Conservation (phyloP, 1,284 basidiomycete species). For the Gomphus bonarii region DNA sequence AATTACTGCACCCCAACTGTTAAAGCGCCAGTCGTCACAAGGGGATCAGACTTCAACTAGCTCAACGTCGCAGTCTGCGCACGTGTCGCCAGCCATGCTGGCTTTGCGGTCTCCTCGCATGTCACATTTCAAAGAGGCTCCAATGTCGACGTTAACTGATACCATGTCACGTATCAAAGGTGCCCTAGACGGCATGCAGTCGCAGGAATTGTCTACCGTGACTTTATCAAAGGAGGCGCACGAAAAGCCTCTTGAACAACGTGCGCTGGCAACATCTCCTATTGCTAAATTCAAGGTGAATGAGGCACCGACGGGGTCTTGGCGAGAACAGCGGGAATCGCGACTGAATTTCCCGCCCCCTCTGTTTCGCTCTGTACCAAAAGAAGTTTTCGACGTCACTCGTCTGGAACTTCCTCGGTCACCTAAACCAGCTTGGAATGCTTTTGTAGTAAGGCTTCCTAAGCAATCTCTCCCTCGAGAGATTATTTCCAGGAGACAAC, state of each 20-base stretch:
- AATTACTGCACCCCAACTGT: background rate
- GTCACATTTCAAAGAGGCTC: slow-evolving; percentile 37
- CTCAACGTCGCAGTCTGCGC: slow-evolving; percentile 1
- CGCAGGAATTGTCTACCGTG: slow-evolving; percentile 21
- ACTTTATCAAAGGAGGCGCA: slow-evolving; percentile 14
- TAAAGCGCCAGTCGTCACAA: background rate
- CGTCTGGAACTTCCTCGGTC: slow-evolving; percentile 41
- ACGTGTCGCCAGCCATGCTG: slow-evolving; percentile 4
- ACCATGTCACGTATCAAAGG: slow-evolving; percentile 85
- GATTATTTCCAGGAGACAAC: slow-evolving; percentile 36
- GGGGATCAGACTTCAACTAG: background rate
- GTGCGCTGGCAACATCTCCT: background rate
- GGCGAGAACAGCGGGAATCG: background rate
- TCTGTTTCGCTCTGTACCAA: background rate
- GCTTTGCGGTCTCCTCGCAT: slow-evolving; percentile 17
- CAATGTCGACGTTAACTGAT: slow-evolving; percentile 72
- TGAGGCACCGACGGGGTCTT: background rate
- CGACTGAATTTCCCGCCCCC: slow-evolving; percentile 8
- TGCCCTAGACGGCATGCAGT: slow-evolving; percentile 65
- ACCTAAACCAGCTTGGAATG: slow-evolving; percentile 43
- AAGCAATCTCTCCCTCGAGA: slow-evolving; percentile 30
- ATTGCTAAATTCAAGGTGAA: background rate
- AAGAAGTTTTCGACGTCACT: slow-evolving; percentile 40
- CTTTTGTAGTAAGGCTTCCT: slow-evolving; percentile 50
- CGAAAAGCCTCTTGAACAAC: slow-evolving; percentile 3